These are phyloP conservation scores for Epichloe scottii DNA, from an alignment of 2,329 filamentous ascomycete species.

Conservation along the genomic window DNA sequence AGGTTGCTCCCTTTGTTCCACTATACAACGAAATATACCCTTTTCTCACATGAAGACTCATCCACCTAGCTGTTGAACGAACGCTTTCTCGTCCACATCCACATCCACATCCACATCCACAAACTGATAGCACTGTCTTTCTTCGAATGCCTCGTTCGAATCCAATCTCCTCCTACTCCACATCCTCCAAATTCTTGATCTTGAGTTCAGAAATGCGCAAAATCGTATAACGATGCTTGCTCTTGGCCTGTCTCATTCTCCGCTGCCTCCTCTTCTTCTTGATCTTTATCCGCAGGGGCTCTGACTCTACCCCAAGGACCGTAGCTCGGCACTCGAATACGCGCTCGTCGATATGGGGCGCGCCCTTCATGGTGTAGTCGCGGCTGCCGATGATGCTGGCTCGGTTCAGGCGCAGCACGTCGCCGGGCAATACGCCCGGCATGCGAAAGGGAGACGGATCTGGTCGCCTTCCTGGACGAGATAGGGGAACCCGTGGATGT, in stretches of 20 bases:
- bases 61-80: background rate
- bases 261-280: slow-evolving; percentile 73
- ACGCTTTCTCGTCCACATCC: background rate
- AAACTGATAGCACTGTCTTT: background rate
- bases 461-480: slow-evolving; percentile 66
- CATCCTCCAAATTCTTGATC: slow-evolving; percentile 36
- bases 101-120: background rate
- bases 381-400: slow-evolving; percentile 72
- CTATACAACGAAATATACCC: background rate
- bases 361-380: slow-evolving; percentile 78
- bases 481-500: slow-evolving; percentile 70
- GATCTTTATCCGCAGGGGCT: slow-evolving; percentile 63
- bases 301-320: slow-evolving; percentile 73
- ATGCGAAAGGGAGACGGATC: slow-evolving; percentile 67
- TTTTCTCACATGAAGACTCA: background rate
- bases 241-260: slow-evolving; percentile 62
- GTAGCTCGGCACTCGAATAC: slow-evolving; percentile 76
- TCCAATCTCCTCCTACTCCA: slow-evolving; percentile 10
- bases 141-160: background rate
- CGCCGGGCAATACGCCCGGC: slow-evolving; percentile 64
- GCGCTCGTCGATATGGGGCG: slow-evolving; percentile 69
- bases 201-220: slow-evolving; percentile 72
- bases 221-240: slow-evolving; percentile 85
- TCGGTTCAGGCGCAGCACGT: slow-evolving; percentile 77
- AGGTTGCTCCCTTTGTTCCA: background rate